These are phyloP conservation scores for Wallacemonas sp. DNA, from an alignment of 208 protist species.

Conservation along the genomic window DNA sequence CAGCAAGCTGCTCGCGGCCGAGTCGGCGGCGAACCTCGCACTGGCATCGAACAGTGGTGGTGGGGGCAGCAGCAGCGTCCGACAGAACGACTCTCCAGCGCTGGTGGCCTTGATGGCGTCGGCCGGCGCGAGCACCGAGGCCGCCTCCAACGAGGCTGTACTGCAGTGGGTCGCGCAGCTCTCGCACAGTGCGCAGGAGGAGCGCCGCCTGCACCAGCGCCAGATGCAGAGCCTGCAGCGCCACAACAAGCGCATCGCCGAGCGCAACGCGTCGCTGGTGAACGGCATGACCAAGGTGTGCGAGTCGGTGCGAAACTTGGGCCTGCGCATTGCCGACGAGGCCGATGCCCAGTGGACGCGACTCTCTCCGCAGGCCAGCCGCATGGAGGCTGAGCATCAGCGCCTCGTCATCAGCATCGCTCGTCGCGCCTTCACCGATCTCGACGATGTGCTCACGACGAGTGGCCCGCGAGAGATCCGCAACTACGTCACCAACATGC, in stretches of 20 bases:
- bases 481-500: conserved; percentile 8
- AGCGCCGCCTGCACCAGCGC: conserved; percentile 52
- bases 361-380: conserved; percentile 1
- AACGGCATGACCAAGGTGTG: conserved; percentile 38
- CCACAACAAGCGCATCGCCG: conserved; percentile 61
- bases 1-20: not conserved
- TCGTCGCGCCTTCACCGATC: conserved; percentile 1
- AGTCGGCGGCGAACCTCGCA: not conserved
- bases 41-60: not conserved
- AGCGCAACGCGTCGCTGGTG: conserved; percentile 46
- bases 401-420: conserved; percentile 14
- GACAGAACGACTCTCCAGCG: not conserved
- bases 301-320: conserved; percentile 42
- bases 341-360: conserved; percentile 9
- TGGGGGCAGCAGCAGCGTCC: not conserved
- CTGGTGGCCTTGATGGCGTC: not conserved
- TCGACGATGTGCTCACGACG: conserved; percentile 13
- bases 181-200: conserved; percentile 44
- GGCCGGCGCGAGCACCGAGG: conserved; percentile 1
- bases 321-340: conserved; percentile 9
- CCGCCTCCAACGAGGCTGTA: conserved; percentile 20
- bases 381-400: conserved; percentile 6
- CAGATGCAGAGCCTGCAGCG: conserved; percentile 74
- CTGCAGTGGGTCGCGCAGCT: conserved; percentile 61
- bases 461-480: conserved; percentile 14